Evolutionary conservation across 257 asterid genomes (phyloP), one percentile per base, ranked within the genome.

Genomic region (Nemophila menziesii): DNA sequence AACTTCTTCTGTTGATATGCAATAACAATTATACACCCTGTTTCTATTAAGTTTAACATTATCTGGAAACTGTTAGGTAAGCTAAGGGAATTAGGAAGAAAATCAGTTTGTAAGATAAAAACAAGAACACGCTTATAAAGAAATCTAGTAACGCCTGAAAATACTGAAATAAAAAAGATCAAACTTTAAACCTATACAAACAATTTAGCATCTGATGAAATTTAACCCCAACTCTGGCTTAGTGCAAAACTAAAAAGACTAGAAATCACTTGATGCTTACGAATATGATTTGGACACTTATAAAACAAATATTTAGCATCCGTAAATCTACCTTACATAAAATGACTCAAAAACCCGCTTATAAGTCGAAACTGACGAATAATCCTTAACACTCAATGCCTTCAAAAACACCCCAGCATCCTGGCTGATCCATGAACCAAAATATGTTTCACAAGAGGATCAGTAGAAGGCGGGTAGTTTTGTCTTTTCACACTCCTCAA

Each of bases 1-100:
- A 68, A 81, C 96, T 20, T 82, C 94, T 70, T 96, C 99, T 39
- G 85, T 90, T 49, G 99, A 94, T 90, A 81, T 60, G 80, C 41
- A 12, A 29, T n/a, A n/a, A n/a, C n/a, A n/a, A n/a, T n/a, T n/a
- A n/a, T 12, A 12, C 9, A 1, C 3, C 42, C 15, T 8, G 13
- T 37, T 40, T n/a, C 3, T 0, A 15, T 19, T 13, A 41, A 17
- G 46, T n/a, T n/a, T n/a, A n/a, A n/a, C n/a, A n/a, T n/a, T n/a
- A n/a, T n/a, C n/a, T n/a, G n/a, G n/a, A n/a, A n/a, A n/a, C n/a
- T n/a, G n/a, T n/a, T n/a, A n/a, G n/a, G n/a, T n/a, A n/a, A n/a
- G n/a, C n/a, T n/a, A n/a, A n/a, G n/a, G n/a, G n/a, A n/a, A n/a
- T n/a, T n/a, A n/a, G n/a, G n/a, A n/a, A 26, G 33, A 29, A 29